Evolutionary conservation across 306 rosid genomes (phyloP).

Genomic region (Albizia julibrissin): DNA sequence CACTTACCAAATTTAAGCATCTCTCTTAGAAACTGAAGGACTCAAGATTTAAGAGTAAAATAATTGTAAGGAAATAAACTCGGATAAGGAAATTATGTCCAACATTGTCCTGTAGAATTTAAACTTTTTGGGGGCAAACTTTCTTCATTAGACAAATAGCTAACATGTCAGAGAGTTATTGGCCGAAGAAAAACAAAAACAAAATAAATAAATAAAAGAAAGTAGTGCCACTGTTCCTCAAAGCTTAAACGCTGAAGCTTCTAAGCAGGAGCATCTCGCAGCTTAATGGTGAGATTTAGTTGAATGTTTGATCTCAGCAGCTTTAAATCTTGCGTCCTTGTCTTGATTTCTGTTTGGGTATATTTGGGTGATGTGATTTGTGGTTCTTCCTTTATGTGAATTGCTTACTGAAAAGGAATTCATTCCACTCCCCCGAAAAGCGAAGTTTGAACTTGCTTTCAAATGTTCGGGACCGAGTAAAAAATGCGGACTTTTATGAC

Average conservation of each 20-base stretch:
- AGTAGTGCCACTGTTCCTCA: neutral
- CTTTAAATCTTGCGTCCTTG: constrained; percentile 5
- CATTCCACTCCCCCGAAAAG: neutral
- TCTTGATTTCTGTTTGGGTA: neutral
- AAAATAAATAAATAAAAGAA: neutral
- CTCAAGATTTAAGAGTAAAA: too few species aligned
- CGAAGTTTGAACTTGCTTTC: neutral
- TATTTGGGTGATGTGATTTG: neutral
- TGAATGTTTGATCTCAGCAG: neutral
- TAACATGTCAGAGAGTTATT: neutral
- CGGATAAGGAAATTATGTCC: too few species aligned
- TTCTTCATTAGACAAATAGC: neutral
- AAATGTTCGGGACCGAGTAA: neutral
- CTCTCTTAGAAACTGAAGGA: too few species aligned
- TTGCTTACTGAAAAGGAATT: neutral
- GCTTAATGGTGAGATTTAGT: constrained; percentile 31
- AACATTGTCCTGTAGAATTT: too few species aligned
- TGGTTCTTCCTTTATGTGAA: neutral
- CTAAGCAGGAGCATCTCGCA: constrained; percentile 9
- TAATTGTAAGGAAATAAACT: too few species aligned
- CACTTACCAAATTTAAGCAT: too few species aligned
- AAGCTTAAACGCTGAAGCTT: neutral
- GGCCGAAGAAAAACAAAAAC: neutral
- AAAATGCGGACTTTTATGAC: constrained; percentile 12
- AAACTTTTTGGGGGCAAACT: too few species aligned